Base-by-base conservation (phyloP, 2,329 filamentous ascomycete genomes). In the Penicillium sp. region DNA sequence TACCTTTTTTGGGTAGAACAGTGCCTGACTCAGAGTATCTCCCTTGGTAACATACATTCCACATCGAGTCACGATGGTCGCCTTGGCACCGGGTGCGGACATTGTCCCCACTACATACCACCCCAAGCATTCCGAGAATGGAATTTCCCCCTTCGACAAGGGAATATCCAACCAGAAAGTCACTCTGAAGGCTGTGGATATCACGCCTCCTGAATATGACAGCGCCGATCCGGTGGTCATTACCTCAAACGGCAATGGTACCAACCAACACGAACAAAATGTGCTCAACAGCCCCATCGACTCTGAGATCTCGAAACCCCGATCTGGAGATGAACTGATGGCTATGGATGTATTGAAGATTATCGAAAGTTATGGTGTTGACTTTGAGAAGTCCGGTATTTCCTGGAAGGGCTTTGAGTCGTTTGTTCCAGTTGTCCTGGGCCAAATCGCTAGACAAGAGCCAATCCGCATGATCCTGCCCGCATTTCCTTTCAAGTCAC, bases 401-500 rank as follows among this genome's bases (percentile, higher is more conserved):
- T 63, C 61, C n/a, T 69, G 67, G 67, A 63, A 69, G 46, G 67
- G 66, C 10, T 56, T 69, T 13, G 57, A 64, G 43, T 65, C 66
- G 13, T 69, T 69, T 39, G 55, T 68, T 34, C 61, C 66, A 34
- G 59, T 55, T 13, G 65, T 69, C 2, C 40, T 63, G 33, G 60
- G 56, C 2, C 65, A 61, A 29, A 60, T 68, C 15, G 48, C 58
- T 31, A 60, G 38, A 23, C 53, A 64, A 29, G 63, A 68, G 43
- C 61, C 67, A 0, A 67, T 70, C 39, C 66, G 65, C n/a, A 70
- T 70, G 68, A 66, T 70, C 8, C 50, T 71, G 9, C 69, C 69
- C 2, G 69, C 69, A 11, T 71, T 70, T 16, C 69, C 69, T 1
- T 70, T 70, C 47, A 71, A 71, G 15, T 70, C 68, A 2, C 66